Percentiles rank a stretch among this genome's conserved stretches.
phyloP scores from a whole-genome alignment of 2,329 filamentous ascomycete genomes.

The Allantophomopsis cytisporea region DNA sequence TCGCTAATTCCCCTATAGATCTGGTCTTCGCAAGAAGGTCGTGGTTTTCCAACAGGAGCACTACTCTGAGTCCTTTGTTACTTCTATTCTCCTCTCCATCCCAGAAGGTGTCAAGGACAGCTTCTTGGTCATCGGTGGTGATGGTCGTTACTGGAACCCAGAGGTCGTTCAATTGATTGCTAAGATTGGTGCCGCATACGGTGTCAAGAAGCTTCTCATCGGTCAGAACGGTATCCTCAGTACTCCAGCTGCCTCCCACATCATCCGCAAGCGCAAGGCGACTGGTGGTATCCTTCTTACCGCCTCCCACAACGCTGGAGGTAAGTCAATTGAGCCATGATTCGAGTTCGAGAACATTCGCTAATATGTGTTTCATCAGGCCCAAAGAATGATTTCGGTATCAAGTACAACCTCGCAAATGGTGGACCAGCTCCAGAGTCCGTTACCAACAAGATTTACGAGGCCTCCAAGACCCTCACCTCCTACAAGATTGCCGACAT shows the following conservation, averaged over 20 bases:
- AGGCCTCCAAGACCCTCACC: constrained; percentile 75
- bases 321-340: constrained; percentile 28
- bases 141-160: constrained; percentile 94
- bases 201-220: constrained; percentile 96
- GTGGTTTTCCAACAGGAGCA: constrained; percentile 90
- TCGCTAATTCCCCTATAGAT: constrained; percentile 37
- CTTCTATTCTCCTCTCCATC: constrained; percentile 90
- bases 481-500: constrained; percentile 89
- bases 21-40: constrained; percentile 97
- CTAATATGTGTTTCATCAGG: constrained; percentile 32
- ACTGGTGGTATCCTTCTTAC: constrained; percentile 95
- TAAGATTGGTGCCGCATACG: constrained; percentile 92
- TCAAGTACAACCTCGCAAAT: constrained; percentile 98
- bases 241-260: constrained; percentile 87
- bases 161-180: constrained; percentile 95
- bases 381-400: constrained; percentile 90
- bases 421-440: constrained; percentile 91
- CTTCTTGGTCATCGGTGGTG: constrained; percentile 91
- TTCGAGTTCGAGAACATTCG: constrained; percentile 1
- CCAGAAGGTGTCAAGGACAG: constrained; percentile 75
- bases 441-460: constrained; percentile 96
- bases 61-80: constrained; percentile 93
- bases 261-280: constrained; percentile 88
- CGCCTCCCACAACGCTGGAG: constrained; percentile 95
- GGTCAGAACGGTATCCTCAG: constrained; percentile 94